Conservation (phyloP, 352 stramenopile genomes). For the Nothophytophthora sp. region DNA sequence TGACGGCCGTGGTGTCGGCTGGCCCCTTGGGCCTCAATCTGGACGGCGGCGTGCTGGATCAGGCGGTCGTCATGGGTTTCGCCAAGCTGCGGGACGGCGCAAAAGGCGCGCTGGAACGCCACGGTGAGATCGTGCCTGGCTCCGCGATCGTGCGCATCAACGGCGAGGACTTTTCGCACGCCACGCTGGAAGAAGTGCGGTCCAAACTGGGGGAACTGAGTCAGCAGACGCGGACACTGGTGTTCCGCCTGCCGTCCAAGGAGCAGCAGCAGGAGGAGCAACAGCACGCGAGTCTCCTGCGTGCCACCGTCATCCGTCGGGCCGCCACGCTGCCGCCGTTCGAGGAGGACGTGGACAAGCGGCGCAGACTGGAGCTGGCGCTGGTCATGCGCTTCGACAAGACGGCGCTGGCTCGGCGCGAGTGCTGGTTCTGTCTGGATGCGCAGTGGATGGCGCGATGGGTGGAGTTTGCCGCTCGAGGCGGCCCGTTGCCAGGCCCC, state of each 20-base stretch:
- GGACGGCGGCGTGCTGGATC: conserved; percentile 43
- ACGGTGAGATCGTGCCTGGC: conserved; percentile 52
- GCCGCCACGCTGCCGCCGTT: conserved; percentile 15
- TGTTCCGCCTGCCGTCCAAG: conserved; percentile 44
- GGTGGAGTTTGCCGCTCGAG: conserved; percentile 54
- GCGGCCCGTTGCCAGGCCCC: conserved; percentile 49
- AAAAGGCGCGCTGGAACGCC: conserved; percentile 47
- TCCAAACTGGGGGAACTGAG: conserved; percentile 44
- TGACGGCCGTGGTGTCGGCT: conserved; percentile 46
- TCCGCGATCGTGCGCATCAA: conserved; percentile 71
- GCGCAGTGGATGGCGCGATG: conserved; percentile 65
- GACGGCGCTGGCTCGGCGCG: conserved; percentile 45
- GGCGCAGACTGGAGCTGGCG: conserved; percentile 63
- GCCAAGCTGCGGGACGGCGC: conserved; percentile 55
- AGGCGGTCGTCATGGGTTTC: conserved; percentile 70
- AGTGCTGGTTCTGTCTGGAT: conserved; percentile 81
- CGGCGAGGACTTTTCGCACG: conserved; percentile 55
- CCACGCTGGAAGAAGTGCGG: conserved; percentile 37
- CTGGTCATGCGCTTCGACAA: conserved; percentile 70
- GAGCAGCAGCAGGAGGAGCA: conserved; percentile 5
- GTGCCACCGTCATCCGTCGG: conserved; percentile 6
- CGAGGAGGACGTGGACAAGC: conserved; percentile 51
- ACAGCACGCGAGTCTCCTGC: not conserved
- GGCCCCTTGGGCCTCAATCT: conserved; percentile 72
- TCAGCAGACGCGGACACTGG: conserved; percentile 35